Conservation (phyloP, 495 filamentous ascomycete species). For the Lasiosphaeris hirsuta region DNA sequence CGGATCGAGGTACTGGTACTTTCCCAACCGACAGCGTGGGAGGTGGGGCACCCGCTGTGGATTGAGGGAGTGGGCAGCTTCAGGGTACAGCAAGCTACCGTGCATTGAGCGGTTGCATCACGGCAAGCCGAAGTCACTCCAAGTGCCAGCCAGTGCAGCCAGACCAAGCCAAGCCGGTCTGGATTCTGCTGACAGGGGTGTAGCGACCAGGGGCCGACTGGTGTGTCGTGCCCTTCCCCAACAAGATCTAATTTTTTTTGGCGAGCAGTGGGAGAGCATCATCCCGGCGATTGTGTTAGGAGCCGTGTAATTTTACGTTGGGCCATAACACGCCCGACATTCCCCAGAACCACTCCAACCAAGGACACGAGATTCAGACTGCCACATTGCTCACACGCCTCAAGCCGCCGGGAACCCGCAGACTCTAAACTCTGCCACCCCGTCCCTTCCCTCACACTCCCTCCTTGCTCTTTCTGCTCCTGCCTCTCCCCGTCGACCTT, state of each 20-base stretch:
- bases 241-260: conserved; percentile 36
- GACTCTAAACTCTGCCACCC: conserved; percentile 10
- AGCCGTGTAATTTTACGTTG: conserved; percentile 28
- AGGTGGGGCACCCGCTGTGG: conserved; percentile 30
- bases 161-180: background rate
- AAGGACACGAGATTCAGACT: background rate
- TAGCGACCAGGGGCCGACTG: background rate
- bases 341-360: conserved; percentile 12
- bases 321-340: conserved; percentile 11
- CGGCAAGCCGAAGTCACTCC: conserved; percentile 19
- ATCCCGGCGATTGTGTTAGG: conserved; percentile 8
- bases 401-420: background rate
- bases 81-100: conserved; percentile 15
- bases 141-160: background rate
- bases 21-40: conserved; percentile 14
- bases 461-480: background rate
- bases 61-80: conserved; percentile 5
- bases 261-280: conserved; percentile 22
- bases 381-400: conserved; percentile 1
- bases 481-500: conserved; percentile 1
- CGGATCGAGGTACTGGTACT: conserved; percentile 24
- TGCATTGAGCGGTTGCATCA: conserved; percentile 18
- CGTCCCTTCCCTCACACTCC: background rate
- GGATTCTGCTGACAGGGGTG: conserved; percentile 25
- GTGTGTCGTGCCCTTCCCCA: conserved; percentile 30